Conservation (phyloP, 345 rosid species). For the Salix caprea region DNA sequence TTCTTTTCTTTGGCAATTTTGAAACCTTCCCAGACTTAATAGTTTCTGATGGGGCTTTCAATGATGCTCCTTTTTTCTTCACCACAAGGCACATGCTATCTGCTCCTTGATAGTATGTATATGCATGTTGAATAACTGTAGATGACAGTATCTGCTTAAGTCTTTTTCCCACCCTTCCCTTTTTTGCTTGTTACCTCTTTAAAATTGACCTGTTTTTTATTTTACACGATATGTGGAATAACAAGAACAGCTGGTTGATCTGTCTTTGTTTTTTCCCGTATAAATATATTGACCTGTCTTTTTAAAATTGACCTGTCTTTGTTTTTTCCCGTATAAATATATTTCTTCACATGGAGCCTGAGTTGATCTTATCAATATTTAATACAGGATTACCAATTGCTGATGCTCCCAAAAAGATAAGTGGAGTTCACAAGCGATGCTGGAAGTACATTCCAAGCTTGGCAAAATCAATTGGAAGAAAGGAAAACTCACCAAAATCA, state of each 20-base stretch:
- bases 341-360: not conserved
- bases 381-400: conserved; percentile 58
- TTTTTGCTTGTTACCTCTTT: not conserved
- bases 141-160: not conserved
- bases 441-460: conserved; percentile 77
- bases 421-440: conserved; percentile 87
- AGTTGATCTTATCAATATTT: conserved; percentile 12
- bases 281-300: not conserved
- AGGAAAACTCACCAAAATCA: conserved; percentile 21
- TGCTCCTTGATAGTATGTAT: not conserved
- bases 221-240: not conserved
- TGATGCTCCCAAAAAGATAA: conserved; percentile 81
- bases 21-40: not conserved
- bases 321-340: not conserved
- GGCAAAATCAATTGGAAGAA: conserved; percentile 28
- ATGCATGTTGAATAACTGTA: not conserved
- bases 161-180: not conserved
- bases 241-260: not conserved
- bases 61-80: not conserved
- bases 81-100: not conserved
- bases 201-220: not conserved
- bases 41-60: not conserved
- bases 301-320: no score
- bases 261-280: not conserved
- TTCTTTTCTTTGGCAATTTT: not conserved